phyloP scores from a whole-genome alignment of 177 flowering plant species.

The Vitis hybrid region DNA sequence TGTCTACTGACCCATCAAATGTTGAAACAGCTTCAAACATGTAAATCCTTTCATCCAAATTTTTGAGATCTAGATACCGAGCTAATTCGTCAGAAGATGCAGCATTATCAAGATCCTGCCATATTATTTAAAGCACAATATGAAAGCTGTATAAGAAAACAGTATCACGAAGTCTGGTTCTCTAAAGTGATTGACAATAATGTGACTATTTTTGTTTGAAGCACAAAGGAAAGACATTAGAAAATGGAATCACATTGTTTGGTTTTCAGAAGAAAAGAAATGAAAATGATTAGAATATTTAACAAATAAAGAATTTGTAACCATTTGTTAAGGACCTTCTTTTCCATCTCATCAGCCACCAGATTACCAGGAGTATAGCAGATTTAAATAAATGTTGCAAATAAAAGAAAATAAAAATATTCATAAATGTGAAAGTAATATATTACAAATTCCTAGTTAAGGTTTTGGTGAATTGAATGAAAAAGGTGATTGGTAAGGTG shows the following conservation, averaged over 20 bases:
- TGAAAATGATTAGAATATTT: no score
- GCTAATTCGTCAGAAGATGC: constrained; percentile 84
- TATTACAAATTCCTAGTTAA: no score
- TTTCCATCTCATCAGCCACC: background rate
- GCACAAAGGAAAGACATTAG: background rate
- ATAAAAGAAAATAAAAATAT: background rate
- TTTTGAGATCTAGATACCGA: constrained; percentile 86
- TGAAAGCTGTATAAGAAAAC: background rate
- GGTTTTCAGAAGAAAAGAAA: no score
- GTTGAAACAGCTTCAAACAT: constrained; percentile 92
- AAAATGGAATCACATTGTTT: background rate
- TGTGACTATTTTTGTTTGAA: background rate
- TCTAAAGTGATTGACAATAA: no score
- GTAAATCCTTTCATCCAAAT: constrained; percentile 82
- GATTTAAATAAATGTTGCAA: background rate
- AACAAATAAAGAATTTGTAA: no score
- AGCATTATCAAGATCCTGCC: constrained; percentile 82
- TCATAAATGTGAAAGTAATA: no score
- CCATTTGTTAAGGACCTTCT: background rate
- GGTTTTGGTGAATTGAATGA: no score
- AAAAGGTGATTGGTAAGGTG: no score
- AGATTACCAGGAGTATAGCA: no score
- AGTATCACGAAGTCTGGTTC: background rate
- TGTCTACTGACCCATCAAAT: constrained; percentile 71
- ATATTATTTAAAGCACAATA: constrained; percentile 3